Evolutionary conservation across 768 basidiomycete genomes (phyloP).

Genomic region (Thelephora ganbajun): DNA sequence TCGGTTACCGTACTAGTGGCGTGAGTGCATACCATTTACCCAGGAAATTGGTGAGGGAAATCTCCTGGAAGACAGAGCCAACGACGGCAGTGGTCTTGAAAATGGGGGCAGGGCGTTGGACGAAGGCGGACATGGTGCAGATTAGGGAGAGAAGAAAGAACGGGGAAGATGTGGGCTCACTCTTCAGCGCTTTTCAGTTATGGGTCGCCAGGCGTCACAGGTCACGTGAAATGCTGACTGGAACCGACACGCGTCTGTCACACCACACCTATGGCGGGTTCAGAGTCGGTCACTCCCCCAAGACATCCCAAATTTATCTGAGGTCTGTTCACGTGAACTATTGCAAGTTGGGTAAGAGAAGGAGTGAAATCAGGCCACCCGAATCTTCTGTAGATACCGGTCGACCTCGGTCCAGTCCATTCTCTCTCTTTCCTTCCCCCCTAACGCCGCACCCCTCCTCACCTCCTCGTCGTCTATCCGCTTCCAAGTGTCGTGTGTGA

Average conservation of each 20-base stretch:
- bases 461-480: conserved; percentile 60
- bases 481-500: conserved; percentile 65
- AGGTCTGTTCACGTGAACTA: no score
- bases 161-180: background rate
- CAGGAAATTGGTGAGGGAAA: conserved; percentile 57
- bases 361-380: no score
- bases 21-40: conserved; percentile 60
- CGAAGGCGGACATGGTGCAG: conserved; percentile 14
- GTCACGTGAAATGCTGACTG: background rate
- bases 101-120: conserved; percentile 79
- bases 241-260: background rate
- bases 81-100: conserved; percentile 66
- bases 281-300: no score
- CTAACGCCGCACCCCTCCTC: conserved; percentile 30
- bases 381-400: no score
- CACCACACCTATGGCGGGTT: no score
- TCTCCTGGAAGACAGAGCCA: conserved; percentile 64
- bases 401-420: conserved; percentile 54
- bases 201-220: background rate
- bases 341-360: no score
- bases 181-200: background rate
- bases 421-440: conserved; percentile 63
- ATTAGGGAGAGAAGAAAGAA: background rate
- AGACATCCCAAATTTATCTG: no score
- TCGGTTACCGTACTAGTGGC: conserved; percentile 3